Evolutionary conservation across 331 rosid species (phyloP).

Genomic region (Rhamnella rubrinervis): DNA sequence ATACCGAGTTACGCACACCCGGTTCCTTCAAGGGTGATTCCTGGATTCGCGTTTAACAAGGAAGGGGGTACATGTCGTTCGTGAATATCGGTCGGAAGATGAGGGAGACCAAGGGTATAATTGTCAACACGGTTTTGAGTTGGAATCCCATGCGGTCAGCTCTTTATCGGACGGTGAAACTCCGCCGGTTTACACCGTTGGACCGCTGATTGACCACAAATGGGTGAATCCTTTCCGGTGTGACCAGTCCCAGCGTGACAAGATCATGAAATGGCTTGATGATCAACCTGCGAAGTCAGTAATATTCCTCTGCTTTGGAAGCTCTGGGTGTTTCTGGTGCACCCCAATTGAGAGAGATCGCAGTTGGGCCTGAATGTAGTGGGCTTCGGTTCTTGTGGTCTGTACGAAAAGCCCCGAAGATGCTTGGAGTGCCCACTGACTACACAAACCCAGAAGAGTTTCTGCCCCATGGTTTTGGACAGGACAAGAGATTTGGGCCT

Average conservation of each 20-base stretch:
- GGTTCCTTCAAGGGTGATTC: conserved; percentile 43
- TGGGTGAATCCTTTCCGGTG: background rate
- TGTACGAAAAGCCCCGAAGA: conserved; percentile 32
- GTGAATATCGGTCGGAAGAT: conserved; percentile 27
- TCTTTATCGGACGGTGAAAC: conserved; percentile 19
- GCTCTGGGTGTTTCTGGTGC: conserved; percentile 40
- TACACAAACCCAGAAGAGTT: conserved; percentile 1
- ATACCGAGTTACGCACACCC: conserved; percentile 43
- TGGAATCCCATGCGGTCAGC: conserved; percentile 46
- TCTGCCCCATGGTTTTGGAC: conserved; percentile 42
- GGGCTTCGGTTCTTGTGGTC: conserved; percentile 58
- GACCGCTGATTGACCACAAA: conserved; percentile 32
- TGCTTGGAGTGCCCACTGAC: conserved; percentile 13
- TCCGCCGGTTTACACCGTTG: conserved; percentile 49
- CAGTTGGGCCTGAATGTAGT: conserved; percentile 50
- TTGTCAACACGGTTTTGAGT: conserved; percentile 55
- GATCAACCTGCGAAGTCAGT: conserved; percentile 48
- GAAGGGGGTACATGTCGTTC: conserved; percentile 15
- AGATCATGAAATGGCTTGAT: conserved; percentile 52
- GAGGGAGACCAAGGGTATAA: conserved; percentile 43
- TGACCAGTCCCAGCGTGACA: conserved; percentile 5
- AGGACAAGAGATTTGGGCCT: conserved; percentile 36
- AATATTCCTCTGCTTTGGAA: conserved; percentile 69
- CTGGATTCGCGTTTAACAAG: conserved; percentile 22
- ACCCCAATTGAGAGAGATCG: conserved; percentile 43